Percentiles rank a stretch among this genome's conserved stretches.
phyloP scores from a whole-genome alignment of 441 rosid species.

The Erysimum cheiri region DNA sequence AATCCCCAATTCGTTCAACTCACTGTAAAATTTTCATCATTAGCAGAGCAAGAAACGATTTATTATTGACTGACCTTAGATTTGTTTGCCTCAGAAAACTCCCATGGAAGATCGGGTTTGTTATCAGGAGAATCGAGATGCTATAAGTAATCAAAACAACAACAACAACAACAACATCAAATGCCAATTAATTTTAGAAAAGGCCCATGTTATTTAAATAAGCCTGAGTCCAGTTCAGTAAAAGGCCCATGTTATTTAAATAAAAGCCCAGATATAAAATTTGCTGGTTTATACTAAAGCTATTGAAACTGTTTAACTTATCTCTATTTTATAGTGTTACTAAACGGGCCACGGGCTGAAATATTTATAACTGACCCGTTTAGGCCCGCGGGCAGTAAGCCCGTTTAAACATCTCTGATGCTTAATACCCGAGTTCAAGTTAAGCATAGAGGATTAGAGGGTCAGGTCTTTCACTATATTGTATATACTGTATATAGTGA shows the following conservation, averaged over 20 bases:
- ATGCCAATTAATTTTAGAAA: neutral
- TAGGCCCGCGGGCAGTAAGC: too few species aligned
- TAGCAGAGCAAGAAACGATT: constrained; percentile 12
- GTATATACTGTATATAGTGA: too few species aligned
- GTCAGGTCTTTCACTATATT: too few species aligned
- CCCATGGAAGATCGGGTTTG: constrained; percentile 93
- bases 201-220: constrained; percentile 7
- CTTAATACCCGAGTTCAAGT: too few species aligned
- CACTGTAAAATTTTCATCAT: constrained; percentile 5
- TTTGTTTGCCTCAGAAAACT: constrained; percentile 69
- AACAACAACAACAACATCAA: constrained; percentile 33
- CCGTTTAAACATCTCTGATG: too few species aligned
- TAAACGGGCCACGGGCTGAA: too few species aligned
- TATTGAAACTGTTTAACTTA: too few species aligned
- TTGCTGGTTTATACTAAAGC: neutral
- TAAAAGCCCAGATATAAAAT: neutral
- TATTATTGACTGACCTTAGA: constrained; percentile 57
- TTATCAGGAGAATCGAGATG: constrained; percentile 92
- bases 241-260: neutral
- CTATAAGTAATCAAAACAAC: constrained; percentile 47
- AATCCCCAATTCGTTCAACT: constrained; percentile 4
- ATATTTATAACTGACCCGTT: too few species aligned
- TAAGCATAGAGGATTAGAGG: too few species aligned
- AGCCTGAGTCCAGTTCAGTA: neutral
- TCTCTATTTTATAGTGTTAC: too few species aligned